Evolutionary conservation across 805 yeast genomes (phyloP).

Genomic region (Teunomyces tritomae): DNA sequence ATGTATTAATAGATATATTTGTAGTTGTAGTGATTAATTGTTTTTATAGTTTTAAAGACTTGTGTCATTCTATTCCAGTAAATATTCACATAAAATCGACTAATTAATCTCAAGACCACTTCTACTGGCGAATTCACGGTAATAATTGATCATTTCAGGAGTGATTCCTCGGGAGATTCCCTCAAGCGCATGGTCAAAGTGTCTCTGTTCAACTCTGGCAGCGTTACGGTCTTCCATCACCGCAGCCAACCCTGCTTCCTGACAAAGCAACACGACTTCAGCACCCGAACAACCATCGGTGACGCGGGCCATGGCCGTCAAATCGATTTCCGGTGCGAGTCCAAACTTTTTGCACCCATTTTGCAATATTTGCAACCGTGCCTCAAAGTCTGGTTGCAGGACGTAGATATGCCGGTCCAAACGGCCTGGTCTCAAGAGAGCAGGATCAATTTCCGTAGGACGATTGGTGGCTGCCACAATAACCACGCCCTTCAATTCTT

Average conservation of each 20-base stretch:
- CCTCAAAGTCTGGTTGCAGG: conserved; percentile 82
- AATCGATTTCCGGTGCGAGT: conserved; percentile 42
- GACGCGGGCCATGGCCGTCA: conserved; percentile 38
- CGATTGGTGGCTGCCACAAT: conserved; percentile 95
- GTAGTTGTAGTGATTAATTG: no score
- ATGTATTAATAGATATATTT: no score
- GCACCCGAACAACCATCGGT: conserved; percentile 98
- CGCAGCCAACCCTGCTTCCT: conserved; percentile 94
- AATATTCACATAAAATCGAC: no score
- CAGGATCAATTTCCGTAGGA: conserved; percentile 91
- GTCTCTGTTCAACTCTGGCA: conserved; percentile 52
- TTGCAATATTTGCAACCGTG: conserved; percentile 72
- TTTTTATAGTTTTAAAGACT: no score
- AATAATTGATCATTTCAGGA: conserved; percentile 77
- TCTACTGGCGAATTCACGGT: conserved; percentile 50
- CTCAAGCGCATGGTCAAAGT: conserved; percentile 67
- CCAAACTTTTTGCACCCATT: conserved; percentile 70
- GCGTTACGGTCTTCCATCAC: conserved; percentile 73
- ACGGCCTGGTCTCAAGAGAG: conserved; percentile 92
- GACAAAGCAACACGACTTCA: conserved; percentile 86
- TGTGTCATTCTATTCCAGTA: no score
- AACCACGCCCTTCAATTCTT: conserved; percentile 88
- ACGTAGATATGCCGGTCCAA: conserved; percentile 91
- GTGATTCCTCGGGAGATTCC: conserved; percentile 80
- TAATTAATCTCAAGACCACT: conserved; percentile 20